phyloP scores from a whole-genome alignment of 352 stramenopile species.

The Pythium apleroticum region DNA sequence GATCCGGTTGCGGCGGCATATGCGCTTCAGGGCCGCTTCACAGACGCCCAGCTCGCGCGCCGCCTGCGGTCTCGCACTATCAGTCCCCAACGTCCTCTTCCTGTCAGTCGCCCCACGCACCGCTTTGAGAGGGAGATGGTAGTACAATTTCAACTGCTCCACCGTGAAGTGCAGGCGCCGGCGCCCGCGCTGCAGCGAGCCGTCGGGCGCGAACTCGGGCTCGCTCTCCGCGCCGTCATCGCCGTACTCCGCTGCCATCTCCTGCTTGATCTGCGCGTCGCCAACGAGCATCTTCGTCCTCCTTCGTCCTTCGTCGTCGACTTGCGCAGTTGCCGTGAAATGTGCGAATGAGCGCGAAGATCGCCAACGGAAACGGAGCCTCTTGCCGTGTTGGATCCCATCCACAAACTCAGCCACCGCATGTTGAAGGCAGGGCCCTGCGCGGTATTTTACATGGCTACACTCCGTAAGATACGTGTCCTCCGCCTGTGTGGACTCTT shows the following conservation, averaged over 20 bases:
- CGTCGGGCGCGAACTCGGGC: background rate
- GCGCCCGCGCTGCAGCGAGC: constrained; percentile 17
- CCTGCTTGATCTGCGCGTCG: background rate
- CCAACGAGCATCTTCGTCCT: background rate
- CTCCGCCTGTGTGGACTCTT: background rate
- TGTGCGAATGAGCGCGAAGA: background rate
- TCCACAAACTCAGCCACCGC: constrained; percentile 1
- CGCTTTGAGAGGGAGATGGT: constrained; percentile 72
- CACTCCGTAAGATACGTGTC: background rate
- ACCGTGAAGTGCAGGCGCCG: constrained; percentile 58
- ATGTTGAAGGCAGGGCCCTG: constrained; percentile 2
- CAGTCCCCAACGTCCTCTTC: background rate
- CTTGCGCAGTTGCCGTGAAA: background rate
- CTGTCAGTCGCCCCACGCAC: constrained; percentile 29
- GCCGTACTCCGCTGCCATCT: background rate
- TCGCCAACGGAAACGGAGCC: background rate
- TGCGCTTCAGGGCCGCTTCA: constrained; percentile 81
- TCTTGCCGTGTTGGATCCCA: background rate
- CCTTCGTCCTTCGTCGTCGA: background rate
- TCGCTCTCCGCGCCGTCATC: constrained; percentile 1
- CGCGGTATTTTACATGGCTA: constrained; percentile 7
- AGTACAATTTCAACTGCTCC: constrained; percentile 55
- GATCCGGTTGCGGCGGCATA: constrained; percentile 72
- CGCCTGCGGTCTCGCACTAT: constrained; percentile 39
- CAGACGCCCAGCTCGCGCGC: constrained; percentile 59